A percentile compares a stretch with the other conserved stretches of the same genome.
phyloP scores from a whole-genome alignment of 768 basidiomycete genomes.

The Solioccasus polychromus region DNA sequence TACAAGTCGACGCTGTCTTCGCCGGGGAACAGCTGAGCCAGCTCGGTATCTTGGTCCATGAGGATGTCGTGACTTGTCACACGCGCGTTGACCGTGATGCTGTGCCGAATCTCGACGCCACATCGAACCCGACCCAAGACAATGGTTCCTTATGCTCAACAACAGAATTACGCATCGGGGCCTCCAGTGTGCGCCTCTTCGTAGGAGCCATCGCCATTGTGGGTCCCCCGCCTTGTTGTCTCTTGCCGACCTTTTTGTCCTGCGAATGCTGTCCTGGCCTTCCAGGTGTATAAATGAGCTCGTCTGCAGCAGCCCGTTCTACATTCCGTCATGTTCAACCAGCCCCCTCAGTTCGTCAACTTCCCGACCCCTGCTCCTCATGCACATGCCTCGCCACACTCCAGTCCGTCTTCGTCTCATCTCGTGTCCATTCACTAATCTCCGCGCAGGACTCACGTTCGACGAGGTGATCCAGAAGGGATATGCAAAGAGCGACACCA shows the following conservation, averaged over 20 bases:
- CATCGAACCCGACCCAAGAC: no score
- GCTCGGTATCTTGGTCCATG: constrained; percentile 71
- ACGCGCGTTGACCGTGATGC: constrained; percentile 4
- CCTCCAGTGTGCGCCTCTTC: no score
- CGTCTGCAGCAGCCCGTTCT: no score
- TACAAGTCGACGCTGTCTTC: constrained; percentile 76
- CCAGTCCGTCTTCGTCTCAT: constrained; percentile 11
- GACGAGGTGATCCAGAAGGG: constrained; percentile 2
- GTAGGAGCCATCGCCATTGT: neutral
- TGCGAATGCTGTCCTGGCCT: neutral
- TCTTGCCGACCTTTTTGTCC: constrained; percentile 5
- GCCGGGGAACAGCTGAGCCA: constrained; percentile 73
- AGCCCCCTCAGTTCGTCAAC: no score
- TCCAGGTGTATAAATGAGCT: no score
- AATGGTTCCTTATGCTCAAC: no score
- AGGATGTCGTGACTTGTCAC: constrained; percentile 2
- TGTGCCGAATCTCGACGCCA: neutral
- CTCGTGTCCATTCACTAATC: neutral
- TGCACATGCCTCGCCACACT: neutral
- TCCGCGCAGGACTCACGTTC: constrained; percentile 3
- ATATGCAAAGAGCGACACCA: neutral
- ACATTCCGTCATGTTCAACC: no score
- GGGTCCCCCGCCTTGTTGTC: constrained; percentile 3
- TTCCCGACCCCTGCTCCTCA: constrained; percentile 3
- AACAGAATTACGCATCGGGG: no score